Base-by-base conservation (phyloP, 1,284 basidiomycete genomes). In the Ceratobasidium theobromae region DNA sequence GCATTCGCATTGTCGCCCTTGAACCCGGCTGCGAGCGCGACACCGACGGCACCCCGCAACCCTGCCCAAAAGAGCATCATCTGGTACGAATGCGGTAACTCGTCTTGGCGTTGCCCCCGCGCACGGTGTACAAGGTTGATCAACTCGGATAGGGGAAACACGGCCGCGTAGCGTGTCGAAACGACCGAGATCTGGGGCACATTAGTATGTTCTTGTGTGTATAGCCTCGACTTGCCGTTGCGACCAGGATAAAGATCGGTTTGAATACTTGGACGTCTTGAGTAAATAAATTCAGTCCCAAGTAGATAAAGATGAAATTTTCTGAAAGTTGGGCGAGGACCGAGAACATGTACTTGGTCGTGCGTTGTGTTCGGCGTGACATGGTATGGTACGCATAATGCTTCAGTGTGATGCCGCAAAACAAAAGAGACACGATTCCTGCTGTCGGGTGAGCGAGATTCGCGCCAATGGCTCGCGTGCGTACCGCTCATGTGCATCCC, bases 31-130 rank as follows among this genome's bases (percentile, higher is more conserved):
- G 95, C 95, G 14, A 99, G 85, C 2, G 96, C 96, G 25, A 99
- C 97, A 25, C 97, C 96, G 40, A 98, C 96, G 0, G 96, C 96
- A 64, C 96, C 96, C 33, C 96, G 84, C 55, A 99, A 79, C 6
- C 97, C 97, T 0, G 96, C 96, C 97, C 96, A 99, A 78, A 99
- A 99, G 21, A 99, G 79, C 95, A 97, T 95, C 92, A 95, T 95
- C 73, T 96, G 94, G 72, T 97, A 96, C 16, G 93, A 94, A 75
- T 97, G 94, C 0, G 95, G 94, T 3, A 97, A 79, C 72, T 96
- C 94, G 71, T 96, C 93, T 30, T 82, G 78, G 35, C 92, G 83
- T 72, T 94, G 91, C 1, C 93, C 92, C 1, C 94, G 86, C 1
- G 88, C 89, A 70, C 80, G 81, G 65, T 91, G 88, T 81, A 93